phyloP scores from a whole-genome alignment of 352 stramenopile species.

The Phytophthora multivora region DNA sequence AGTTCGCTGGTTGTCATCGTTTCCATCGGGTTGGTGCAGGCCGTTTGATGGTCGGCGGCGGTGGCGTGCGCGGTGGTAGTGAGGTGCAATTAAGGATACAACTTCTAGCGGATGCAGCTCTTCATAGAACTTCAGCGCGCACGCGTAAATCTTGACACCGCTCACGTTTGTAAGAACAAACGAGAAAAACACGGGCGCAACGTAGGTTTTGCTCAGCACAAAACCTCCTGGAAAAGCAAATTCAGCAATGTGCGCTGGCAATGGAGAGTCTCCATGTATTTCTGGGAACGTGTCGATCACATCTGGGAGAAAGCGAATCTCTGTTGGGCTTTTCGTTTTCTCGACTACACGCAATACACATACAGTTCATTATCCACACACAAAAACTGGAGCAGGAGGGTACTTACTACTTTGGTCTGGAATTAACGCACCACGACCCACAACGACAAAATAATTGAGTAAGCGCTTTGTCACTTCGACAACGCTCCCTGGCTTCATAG shows the following conservation, averaged over 20 bases:
- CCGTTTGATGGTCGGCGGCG: conserved; percentile 27
- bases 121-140: conserved; percentile 82
- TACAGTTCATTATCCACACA: conserved; percentile 5
- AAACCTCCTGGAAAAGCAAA: conserved; percentile 86
- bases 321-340: conserved; percentile 70
- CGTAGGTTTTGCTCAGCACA: conserved; percentile 58
- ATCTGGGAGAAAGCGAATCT: conserved; percentile 70
- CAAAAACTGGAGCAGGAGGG: neutral
- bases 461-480: conserved; percentile 83
- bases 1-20: conserved; percentile 51
- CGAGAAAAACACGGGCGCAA: conserved; percentile 73
- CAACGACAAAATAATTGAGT: conserved; percentile 84
- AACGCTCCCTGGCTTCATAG: conserved; percentile 52
- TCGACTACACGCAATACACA: conserved; percentile 46
- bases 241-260: conserved; percentile 70
- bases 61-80: conserved; percentile 46
- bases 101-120: conserved; percentile 82
- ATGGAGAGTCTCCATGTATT: conserved; percentile 52
- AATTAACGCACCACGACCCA: conserved; percentile 62
- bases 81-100: conserved; percentile 65
- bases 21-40: conserved; percentile 28
- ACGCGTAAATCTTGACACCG: conserved; percentile 82
- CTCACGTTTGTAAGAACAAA: conserved; percentile 87
- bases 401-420: conserved; percentile 70
- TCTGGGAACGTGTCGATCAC: conserved; percentile 77